Evolutionary conservation across 2,329 filamentous ascomycete species (phyloP).

Genomic region (Microsporum ferrugineum): DNA sequence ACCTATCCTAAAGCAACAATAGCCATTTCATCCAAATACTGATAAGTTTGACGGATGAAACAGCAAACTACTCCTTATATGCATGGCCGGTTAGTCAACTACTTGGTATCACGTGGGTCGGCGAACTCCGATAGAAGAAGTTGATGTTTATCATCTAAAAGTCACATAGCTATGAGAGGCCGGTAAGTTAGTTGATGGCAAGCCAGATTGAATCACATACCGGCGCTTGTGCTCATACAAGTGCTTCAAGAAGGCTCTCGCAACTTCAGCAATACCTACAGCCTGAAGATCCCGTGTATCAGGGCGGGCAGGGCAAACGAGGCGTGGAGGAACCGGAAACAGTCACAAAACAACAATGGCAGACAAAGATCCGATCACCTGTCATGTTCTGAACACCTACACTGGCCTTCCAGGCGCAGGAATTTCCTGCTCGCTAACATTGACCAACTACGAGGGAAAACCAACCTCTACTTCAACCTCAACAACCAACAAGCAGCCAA

Average conservation of each 20-base stretch:
- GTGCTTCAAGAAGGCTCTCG: neutral
- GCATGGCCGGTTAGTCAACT: too few species aligned
- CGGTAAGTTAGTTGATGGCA: neutral
- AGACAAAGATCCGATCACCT: slow-evolving; percentile 37
- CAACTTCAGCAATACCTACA: neutral
- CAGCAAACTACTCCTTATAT: too few species aligned
- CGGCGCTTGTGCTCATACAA: neutral
- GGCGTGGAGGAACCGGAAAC: neutral
- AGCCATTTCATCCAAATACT: too few species aligned
- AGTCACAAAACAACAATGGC: slow-evolving; percentile 5
- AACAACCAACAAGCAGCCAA: slow-evolving; percentile 15
- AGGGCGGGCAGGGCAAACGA: neutral
- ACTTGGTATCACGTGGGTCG: neutral
- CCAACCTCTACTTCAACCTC: neutral
- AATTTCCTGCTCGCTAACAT: slow-evolving; percentile 40
- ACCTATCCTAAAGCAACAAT: too few species aligned
- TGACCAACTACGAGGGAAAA: slow-evolving; percentile 45
- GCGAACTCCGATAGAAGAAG: neutral
- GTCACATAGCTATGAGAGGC: neutral
- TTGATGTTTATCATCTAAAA: neutral
- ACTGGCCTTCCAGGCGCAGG: slow-evolving; percentile 35
- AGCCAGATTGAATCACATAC: too few species aligned
- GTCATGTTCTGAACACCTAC: slow-evolving; percentile 40
- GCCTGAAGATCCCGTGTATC: neutral
- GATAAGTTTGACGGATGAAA: too few species aligned